phyloP scores from a whole-genome alignment of 1,284 basidiomycete species.

The Boletus semigastroideus region DNA sequence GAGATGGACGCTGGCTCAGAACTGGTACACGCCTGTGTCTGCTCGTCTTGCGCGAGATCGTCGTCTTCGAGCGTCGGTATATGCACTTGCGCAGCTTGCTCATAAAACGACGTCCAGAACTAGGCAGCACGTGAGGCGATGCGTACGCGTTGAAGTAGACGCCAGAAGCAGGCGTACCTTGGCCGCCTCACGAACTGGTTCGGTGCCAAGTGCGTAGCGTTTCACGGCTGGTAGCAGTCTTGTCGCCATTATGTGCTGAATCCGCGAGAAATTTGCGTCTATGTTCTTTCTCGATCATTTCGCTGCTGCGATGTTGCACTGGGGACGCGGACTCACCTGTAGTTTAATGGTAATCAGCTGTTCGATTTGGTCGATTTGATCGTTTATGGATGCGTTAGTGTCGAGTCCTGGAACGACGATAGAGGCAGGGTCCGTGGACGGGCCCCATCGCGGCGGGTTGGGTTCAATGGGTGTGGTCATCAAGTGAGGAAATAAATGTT shows the following conservation, averaged over 20 bases:
- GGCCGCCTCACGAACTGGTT: constrained; percentile 86
- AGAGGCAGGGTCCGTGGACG: constrained; percentile 57
- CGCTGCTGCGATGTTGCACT: neutral
- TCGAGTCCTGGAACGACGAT: constrained; percentile 78
- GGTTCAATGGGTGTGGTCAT: constrained; percentile 41
- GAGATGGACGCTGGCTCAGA: constrained; percentile 16
- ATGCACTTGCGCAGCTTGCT: constrained; percentile 84
- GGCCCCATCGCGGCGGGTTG: constrained; percentile 63
- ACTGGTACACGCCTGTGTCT: constrained; percentile 34
- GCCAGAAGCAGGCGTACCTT: constrained; percentile 55
- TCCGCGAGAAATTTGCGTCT: constrained; percentile 90
- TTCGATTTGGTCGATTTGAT: constrained; percentile 93
- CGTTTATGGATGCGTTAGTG: constrained; percentile 68
- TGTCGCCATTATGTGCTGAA: constrained; percentile 83
- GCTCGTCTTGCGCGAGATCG: constrained; percentile 47
- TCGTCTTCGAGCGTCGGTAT: constrained; percentile 72
- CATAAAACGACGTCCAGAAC: constrained; percentile 98
- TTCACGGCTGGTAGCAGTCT: constrained; percentile 86
- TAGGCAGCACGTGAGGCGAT: constrained; percentile 30
- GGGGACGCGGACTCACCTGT: constrained; percentile 48
- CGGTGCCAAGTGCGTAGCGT: constrained; percentile 81
- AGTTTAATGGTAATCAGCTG: constrained; percentile 90
- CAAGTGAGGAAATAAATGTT: neutral
- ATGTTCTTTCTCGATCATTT: constrained; percentile 65
- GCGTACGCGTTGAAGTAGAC: neutral